Conservation (phyloP, 1,284 basidiomycete genomes). For the Ustilago crameri region DNA sequence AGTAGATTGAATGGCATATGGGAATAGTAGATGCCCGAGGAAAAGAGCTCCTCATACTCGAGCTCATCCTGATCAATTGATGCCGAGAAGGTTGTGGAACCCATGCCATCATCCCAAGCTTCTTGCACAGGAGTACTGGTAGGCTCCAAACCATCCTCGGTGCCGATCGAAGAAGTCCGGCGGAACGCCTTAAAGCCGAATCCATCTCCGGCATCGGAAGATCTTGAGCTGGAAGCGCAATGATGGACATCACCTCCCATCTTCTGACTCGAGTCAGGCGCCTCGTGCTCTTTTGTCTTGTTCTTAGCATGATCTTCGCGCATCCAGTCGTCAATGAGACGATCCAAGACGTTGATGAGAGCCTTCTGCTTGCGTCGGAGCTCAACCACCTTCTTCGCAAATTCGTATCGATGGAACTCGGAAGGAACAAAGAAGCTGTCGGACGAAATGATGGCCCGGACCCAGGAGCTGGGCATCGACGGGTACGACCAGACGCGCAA, state of each 20-base stretch:
- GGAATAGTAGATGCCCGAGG: slow-evolving; percentile 83
- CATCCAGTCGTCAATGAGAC: slow-evolving; percentile 39
- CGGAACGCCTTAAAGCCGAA: slow-evolving; percentile 48
- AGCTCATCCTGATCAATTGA: slow-evolving; percentile 54
- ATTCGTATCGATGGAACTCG: slow-evolving; percentile 82
- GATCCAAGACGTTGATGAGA: slow-evolving; percentile 37
- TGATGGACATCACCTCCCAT: slow-evolving; percentile 13
- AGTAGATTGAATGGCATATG: slow-evolving; percentile 75
- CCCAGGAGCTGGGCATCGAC: slow-evolving; percentile 76
- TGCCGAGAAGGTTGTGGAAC: slow-evolving; percentile 25
- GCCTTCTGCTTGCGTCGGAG: slow-evolving; percentile 73
- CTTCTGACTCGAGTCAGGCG: slow-evolving; percentile 16
- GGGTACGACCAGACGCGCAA: slow-evolving; percentile 72
- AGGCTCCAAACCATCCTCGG: slow-evolving; percentile 30
- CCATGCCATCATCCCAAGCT: slow-evolving; percentile 37
- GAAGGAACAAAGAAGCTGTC: slow-evolving; percentile 83
- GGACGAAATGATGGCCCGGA: slow-evolving; percentile 78
- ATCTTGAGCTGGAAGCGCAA: slow-evolving; percentile 14
- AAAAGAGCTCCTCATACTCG: slow-evolving; percentile 74
- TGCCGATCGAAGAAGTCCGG: slow-evolving; percentile 14
- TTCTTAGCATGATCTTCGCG: slow-evolving; percentile 22
- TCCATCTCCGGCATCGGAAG: slow-evolving; percentile 32
- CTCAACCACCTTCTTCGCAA: slow-evolving; percentile 81
- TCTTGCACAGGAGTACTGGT: slow-evolving; percentile 35
- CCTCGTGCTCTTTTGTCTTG: neutral